Conservation (phyloP, 2,329 filamentous ascomycete genomes). For the Rachicladosporium sp. region DNA sequence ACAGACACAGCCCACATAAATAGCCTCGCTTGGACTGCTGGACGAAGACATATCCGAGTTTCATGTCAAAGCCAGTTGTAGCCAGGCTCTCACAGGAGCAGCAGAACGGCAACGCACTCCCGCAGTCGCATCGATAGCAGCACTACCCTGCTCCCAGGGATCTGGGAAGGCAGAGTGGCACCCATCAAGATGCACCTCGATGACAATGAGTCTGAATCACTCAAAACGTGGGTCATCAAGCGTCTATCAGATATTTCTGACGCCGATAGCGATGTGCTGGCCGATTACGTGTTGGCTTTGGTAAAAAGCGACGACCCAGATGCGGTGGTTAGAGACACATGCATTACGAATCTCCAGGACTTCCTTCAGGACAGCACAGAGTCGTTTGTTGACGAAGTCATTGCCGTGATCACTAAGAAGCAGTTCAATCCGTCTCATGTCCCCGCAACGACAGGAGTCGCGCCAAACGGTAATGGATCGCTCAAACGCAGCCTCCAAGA, state of each 20-base stretch:
- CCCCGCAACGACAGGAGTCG: conserved; percentile 9
- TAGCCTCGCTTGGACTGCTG: too few relatives aligned
- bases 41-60: too few relatives aligned
- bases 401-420: conserved; percentile 51
- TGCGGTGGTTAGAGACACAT: conserved; percentile 53
- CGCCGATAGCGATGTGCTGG: conserved; percentile 68
- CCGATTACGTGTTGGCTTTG: conserved; percentile 72
- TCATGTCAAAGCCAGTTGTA: too few relatives aligned
- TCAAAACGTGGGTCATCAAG: conserved; percentile 69
- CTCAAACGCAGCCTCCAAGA: conserved; percentile 44
- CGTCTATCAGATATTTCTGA: conserved; percentile 64
- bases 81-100: too few relatives aligned
- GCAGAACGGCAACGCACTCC: too few relatives aligned
- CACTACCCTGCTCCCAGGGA: too few relatives aligned
- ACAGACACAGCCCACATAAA: too few relatives aligned
- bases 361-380: conserved; percentile 57
- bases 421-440: conserved; percentile 1
- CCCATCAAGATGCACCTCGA: conserved; percentile 38
- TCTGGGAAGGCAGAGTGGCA: too few relatives aligned
- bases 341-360: conserved; percentile 60
- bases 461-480: conserved; percentile 22
- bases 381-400: conserved; percentile 59
- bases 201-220: conserved; percentile 41
- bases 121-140: too few relatives aligned
- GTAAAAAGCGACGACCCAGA: conserved; percentile 56